These are phyloP conservation scores for Aspergillus sparsus DNA, from an alignment of 495 filamentous ascomycete genomes.

Conservation along the genomic window DNA sequence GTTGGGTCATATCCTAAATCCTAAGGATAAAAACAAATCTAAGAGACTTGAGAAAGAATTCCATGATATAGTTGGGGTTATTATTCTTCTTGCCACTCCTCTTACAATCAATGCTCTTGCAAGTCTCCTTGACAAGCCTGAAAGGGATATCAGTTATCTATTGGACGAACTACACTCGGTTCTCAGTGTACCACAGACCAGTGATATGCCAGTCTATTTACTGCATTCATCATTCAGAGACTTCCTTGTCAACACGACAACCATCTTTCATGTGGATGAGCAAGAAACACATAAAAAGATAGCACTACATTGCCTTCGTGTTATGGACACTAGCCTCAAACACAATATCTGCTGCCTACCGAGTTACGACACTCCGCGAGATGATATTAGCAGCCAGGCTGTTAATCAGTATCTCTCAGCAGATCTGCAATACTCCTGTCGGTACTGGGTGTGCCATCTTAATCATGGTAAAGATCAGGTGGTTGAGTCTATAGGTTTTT, in stretches of 20 bases:
- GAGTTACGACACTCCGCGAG: too few species aligned
- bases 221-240: conserved; percentile 30
- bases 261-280: too few species aligned
- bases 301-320: too few species aligned
- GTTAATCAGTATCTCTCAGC: too few species aligned
- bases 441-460: too few species aligned
- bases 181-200: not conserved
- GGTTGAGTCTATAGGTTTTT: too few species aligned
- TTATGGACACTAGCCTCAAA: too few species aligned
- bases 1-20: conserved; percentile 21
- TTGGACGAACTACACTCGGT: not conserved
- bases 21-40: conserved; percentile 3
- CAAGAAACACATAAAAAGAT: too few species aligned
- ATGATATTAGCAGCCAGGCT: too few species aligned
- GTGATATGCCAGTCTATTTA: conserved; percentile 14
- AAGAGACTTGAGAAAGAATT: conserved; percentile 23
- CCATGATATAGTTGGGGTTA: conserved; percentile 4
- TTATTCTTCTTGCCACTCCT: not conserved
- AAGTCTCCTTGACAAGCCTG: not conserved
- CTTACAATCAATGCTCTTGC: not conserved
- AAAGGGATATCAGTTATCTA: not conserved
- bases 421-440: too few species aligned
- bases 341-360: too few species aligned
- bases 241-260: conserved; percentile 27
- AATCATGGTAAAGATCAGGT: too few species aligned